A percentile compares a stretch with the other conserved stretches of the same genome.
Conservation (phyloP, 2,329 filamentous ascomycete genomes). For the Aureobasidium sp. region DNA sequence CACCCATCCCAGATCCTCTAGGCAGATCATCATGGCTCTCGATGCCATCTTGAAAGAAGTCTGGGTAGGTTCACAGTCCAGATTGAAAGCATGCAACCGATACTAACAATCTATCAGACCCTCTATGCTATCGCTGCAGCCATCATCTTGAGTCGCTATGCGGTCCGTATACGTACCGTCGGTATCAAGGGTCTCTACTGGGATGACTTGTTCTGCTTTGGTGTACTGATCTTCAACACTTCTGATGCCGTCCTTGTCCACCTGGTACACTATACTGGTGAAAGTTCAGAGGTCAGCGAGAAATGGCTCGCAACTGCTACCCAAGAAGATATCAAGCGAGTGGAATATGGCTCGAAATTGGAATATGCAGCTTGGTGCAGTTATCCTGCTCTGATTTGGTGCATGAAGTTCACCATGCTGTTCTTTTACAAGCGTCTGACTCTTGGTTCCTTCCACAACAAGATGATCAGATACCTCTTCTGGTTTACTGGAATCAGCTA, state of each 20-base stretch:
- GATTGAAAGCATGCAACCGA: background rate
- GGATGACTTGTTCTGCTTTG: constrained; percentile 32
- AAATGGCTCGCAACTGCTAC: constrained; percentile 24
- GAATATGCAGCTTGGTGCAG: constrained; percentile 37
- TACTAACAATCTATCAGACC: background rate
- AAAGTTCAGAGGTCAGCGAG: constrained; percentile 26
- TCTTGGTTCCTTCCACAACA: constrained; percentile 28
- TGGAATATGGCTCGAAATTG: constrained; percentile 32
- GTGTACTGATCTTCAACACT: constrained; percentile 27
- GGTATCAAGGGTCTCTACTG: constrained; percentile 34
- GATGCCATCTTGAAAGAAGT: constrained; percentile 8
- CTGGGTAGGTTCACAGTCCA: background rate
- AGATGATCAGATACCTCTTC: constrained; percentile 27
- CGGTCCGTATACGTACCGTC: constrained; percentile 33
- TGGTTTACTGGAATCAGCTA: constrained; percentile 27
- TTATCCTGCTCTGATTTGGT: constrained; percentile 35
- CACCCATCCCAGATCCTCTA: background rate
- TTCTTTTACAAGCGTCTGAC: constrained; percentile 31
- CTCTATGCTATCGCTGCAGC: constrained; percentile 16
- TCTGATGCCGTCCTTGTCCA: constrained; percentile 34
- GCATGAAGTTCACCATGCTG: constrained; percentile 27
- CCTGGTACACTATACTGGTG: constrained; percentile 28
- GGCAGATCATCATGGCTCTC: constrained; percentile 5
- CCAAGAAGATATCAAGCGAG: constrained; percentile 25
- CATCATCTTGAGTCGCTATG: constrained; percentile 31